Evolutionary conservation across 306 rosid species (phyloP), one percentile per base, ranked within the genome.

Genomic region (Urtica urens): DNA sequence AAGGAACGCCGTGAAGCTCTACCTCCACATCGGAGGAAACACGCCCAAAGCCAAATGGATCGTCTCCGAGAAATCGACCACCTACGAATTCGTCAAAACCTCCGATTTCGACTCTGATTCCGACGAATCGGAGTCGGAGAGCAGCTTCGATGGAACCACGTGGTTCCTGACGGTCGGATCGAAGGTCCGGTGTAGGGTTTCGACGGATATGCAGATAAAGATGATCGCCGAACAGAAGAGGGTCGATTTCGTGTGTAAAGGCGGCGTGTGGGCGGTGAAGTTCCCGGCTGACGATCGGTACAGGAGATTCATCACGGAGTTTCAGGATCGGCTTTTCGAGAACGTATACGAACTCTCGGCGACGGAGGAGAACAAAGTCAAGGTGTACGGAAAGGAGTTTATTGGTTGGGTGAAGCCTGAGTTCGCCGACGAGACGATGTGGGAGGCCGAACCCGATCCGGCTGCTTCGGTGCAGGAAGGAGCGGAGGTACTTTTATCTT

Each of bases 211-310:
- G 71, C 96, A 83, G 70, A 69, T 83, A 83, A 87, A 87, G 81
- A 69, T 80, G 86, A 80, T 87, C 17, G 94, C 75, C 15, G 93
- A 83, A 38, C 93, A 80, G 57, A 77, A 86, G 12, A 82, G 94
- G 1, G 76, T 87, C 0, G 94, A 87, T 76, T 87, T 87, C 56
- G 96, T 87, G 0, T 42, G 75, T 30, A 62, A 51, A 10, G 86
- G 96, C 38, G 86, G 96, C 38, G 94, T 87, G 17, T 87, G 96
- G 96, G 94, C 96, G 0, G 38, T 83, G 66, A 87, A 80, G 42
- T 87, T 83, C 43, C 74, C 63, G 24, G 60, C 75, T 9, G 88
- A 73, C 20, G 94, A 83, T 38, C 58, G 71, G 55, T 83, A 83
- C 47, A 59, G 88, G 61, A 55, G 57, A 6, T 83, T 87, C 60